These are phyloP conservation scores for Zanthoxylum bungeanum DNA, from an alignment of 345 rosid species.

Conservation along the genomic window DNA sequence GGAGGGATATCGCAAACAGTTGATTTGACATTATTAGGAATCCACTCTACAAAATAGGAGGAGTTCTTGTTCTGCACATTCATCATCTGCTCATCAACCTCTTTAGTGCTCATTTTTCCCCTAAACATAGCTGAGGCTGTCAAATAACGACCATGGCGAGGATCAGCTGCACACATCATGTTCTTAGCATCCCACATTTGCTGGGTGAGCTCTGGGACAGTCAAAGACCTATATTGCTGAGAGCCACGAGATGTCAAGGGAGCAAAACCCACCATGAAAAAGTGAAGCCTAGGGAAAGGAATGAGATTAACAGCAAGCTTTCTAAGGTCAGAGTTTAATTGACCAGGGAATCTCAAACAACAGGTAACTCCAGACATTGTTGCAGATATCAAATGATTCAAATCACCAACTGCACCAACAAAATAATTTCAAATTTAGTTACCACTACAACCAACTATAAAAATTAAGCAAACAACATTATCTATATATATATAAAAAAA, in stretches of 20 bases:
- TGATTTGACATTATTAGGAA: slow-evolving; percentile 57
- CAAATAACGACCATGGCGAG: slow-evolving; percentile 40
- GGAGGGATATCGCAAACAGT: slow-evolving; percentile 53
- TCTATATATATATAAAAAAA: background rate
- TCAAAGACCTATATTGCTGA: slow-evolving; percentile 43
- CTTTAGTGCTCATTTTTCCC: slow-evolving; percentile 52
- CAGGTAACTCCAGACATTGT: slow-evolving; percentile 80
- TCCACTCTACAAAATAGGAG: slow-evolving; percentile 68
- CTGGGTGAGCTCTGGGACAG: slow-evolving; percentile 50
- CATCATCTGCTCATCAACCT: slow-evolving; percentile 62
- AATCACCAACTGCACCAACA: slow-evolving; percentile 49
- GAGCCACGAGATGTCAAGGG: slow-evolving; percentile 52
- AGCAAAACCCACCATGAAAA: slow-evolving; percentile 60
- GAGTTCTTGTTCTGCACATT: slow-evolving; percentile 72
- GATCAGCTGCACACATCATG: slow-evolving; percentile 57
- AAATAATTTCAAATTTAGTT: too few species aligned
- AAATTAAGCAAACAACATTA: background rate
- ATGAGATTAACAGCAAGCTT: slow-evolving; percentile 65
- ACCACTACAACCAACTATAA: background rate
- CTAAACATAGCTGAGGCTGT: slow-evolving; percentile 55
- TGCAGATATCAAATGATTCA: slow-evolving; percentile 67
- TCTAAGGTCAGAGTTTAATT: slow-evolving; percentile 65
- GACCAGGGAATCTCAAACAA: slow-evolving; percentile 74
- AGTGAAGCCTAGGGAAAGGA: slow-evolving; percentile 54
- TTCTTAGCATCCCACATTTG: slow-evolving; percentile 63